phyloP scores from a whole-genome alignment of 2,329 filamentous ascomycete species.

The Paramyrothecium sp. region DNA sequence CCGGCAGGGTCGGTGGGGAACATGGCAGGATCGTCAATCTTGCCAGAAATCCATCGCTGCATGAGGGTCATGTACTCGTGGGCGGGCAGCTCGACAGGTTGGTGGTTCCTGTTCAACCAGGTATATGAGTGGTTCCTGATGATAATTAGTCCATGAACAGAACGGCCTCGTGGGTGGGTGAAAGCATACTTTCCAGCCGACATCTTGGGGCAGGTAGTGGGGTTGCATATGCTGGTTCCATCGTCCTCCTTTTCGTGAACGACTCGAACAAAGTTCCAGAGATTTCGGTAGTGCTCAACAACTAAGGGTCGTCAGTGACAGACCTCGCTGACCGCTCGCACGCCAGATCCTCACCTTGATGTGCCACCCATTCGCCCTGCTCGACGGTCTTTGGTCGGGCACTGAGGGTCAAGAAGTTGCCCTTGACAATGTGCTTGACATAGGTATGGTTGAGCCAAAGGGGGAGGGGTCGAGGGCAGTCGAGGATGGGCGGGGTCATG shows the following conservation, averaged over 20 bases:
- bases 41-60: slow-evolving; percentile 95
- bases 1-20: slow-evolving; percentile 84
- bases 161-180: too few species aligned
- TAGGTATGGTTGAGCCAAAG: slow-evolving; percentile 74
- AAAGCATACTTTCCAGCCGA: too few species aligned
- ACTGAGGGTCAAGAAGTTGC: slow-evolving; percentile 95
- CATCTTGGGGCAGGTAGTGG: slow-evolving; percentile 83
- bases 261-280: slow-evolving; percentile 86
- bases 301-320: slow-evolving; percentile 54
- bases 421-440: slow-evolving; percentile 87
- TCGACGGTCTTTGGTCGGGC: slow-evolving; percentile 92
- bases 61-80: slow-evolving; percentile 93
- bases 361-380: slow-evolving; percentile 91
- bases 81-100: slow-evolving; percentile 89
- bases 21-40: slow-evolving; percentile 85
- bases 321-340: not conserved
- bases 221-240: slow-evolving; percentile 78
- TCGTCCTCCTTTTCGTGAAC: slow-evolving; percentile 83
- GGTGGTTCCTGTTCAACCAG: slow-evolving; percentile 85
- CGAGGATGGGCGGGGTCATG: slow-evolving; percentile 62
- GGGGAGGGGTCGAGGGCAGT: slow-evolving; percentile 65
- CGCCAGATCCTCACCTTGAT: slow-evolving; percentile 69
- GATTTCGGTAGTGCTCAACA: slow-evolving; percentile 86
- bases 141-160: too few species aligned
- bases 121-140: slow-evolving; percentile 87